These are phyloP conservation scores for Mariannaea sp. DNA, from an alignment of 2,329 filamentous ascomycete genomes.

Conservation along the genomic window DNA sequence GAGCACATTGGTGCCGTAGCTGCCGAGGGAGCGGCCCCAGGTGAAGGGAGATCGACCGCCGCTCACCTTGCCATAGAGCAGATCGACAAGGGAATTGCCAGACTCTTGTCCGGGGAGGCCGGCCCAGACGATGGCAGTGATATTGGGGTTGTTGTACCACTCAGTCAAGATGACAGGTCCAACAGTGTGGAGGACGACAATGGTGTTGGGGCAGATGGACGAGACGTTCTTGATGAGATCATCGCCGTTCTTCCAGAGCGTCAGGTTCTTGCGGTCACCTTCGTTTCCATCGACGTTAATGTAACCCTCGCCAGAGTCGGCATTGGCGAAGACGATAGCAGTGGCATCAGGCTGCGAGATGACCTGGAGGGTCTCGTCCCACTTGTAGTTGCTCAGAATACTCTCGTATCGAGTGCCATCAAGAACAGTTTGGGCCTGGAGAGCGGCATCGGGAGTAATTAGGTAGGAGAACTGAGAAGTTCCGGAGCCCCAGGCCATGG, in stretches of 20 bases:
- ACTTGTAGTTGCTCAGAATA: constrained; percentile 67
- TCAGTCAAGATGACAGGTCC: constrained; percentile 79
- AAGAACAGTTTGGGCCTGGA: constrained; percentile 64
- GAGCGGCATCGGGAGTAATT: constrained; percentile 72
- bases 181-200: constrained; percentile 87
- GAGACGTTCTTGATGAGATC: constrained; percentile 81
- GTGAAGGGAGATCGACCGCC: constrained; percentile 83
- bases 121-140: constrained; percentile 84
- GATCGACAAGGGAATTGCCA: constrained; percentile 76
- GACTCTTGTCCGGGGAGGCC: constrained; percentile 83
- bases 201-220: constrained; percentile 79
- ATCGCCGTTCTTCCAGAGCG: constrained; percentile 84
- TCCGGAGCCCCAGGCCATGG: constrained; percentile 81
- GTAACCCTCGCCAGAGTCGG: constrained; percentile 84
- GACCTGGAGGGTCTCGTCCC: constrained; percentile 65
- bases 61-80: constrained; percentile 83
- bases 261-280: constrained; percentile 92
- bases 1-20: constrained; percentile 71
- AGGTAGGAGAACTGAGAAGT: constrained; percentile 77
- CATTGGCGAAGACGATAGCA: constrained; percentile 88
- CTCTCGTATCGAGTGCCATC: constrained; percentile 68
- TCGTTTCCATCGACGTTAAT: constrained; percentile 81
- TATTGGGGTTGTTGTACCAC: constrained; percentile 75
- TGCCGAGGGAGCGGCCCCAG: constrained; percentile 68
- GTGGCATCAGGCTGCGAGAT: constrained; percentile 67